Percentiles rank a stretch among this genome's conserved stretches.
phyloP scores from a whole-genome alignment of 306 rosid genomes.

The Abrus pulchellus region DNA sequence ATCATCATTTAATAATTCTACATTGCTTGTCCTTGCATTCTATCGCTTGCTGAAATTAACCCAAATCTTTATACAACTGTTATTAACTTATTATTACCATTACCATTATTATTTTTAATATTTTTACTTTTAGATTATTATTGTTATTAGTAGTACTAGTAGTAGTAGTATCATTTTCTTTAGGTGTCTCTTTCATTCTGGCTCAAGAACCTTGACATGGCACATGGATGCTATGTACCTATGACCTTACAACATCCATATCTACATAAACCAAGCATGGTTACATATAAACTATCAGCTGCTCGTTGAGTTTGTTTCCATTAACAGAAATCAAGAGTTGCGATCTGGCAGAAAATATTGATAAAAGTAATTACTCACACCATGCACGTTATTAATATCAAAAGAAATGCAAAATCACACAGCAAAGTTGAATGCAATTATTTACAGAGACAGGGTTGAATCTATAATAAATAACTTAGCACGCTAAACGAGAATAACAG shows the following conservation, averaged over 20 bases:
- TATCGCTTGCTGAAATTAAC: constrained; percentile 18
- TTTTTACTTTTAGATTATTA: neutral
- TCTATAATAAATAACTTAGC: constrained; percentile 24
- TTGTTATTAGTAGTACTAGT: neutral
- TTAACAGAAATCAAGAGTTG: constrained; percentile 14
- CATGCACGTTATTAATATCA: constrained; percentile 17
- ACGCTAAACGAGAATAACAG: constrained; percentile 29
- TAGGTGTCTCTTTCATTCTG: constrained; percentile 10
- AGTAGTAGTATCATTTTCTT: neutral
- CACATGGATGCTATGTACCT: neutral
- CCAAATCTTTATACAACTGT: neutral
- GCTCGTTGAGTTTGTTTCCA: constrained; percentile 33
- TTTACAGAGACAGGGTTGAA: constrained; percentile 14
- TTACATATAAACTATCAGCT: constrained; percentile 28
- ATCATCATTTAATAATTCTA: neutral
- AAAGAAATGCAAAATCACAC: constrained; percentile 35
- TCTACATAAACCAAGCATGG: neutral
- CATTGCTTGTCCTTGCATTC: constrained; percentile 4
- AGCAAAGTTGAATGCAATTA: constrained; percentile 13
- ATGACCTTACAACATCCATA: constrained; percentile 20
- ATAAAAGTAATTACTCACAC: constrained; percentile 2
- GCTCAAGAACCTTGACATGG: constrained; percentile 30
- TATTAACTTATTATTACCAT: neutral
- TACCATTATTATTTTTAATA: neutral
- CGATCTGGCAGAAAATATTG: constrained; percentile 25